Evolutionary conservation across 257 asterid species (phyloP).

Genomic region (Solanum sitiens): DNA sequence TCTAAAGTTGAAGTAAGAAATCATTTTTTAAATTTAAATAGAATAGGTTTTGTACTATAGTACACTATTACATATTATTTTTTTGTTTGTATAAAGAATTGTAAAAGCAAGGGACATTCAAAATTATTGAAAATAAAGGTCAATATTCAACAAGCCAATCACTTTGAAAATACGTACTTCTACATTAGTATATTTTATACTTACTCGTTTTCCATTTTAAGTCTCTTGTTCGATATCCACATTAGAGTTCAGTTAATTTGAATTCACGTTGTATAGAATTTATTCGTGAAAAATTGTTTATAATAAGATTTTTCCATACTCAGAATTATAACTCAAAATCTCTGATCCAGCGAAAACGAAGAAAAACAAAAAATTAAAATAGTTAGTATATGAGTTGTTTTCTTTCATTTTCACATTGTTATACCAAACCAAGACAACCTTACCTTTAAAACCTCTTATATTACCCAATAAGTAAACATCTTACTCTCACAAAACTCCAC

Average conservation of each 20-base stretch:
- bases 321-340: not conserved
- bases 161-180: not conserved
- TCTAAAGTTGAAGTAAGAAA: not conserved
- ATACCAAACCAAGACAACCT: not conserved
- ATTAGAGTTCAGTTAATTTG: not conserved
- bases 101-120: not conserved
- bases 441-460: not conserved
- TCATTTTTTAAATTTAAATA: not conserved
- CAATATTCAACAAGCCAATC: conserved; percentile 34
- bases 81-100: not conserved
- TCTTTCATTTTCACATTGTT: not conserved
- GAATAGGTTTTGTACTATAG: not conserved
- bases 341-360: accelerated
- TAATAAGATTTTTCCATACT: not conserved
- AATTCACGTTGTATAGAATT: accelerated
- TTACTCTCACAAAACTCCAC: not conserved
- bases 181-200: not conserved
- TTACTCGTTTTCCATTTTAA: not conserved
- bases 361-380: not conserved
- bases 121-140: not conserved
- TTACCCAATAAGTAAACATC: not conserved
- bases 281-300: no score
- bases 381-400: not conserved
- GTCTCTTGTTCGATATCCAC: accelerated
- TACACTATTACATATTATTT: not conserved